Percentiles rank a stretch among this genome's conserved stretches.
phyloP scores from a whole-genome alignment of 305 asterid genomes.

The Plantago coronopus region DNA sequence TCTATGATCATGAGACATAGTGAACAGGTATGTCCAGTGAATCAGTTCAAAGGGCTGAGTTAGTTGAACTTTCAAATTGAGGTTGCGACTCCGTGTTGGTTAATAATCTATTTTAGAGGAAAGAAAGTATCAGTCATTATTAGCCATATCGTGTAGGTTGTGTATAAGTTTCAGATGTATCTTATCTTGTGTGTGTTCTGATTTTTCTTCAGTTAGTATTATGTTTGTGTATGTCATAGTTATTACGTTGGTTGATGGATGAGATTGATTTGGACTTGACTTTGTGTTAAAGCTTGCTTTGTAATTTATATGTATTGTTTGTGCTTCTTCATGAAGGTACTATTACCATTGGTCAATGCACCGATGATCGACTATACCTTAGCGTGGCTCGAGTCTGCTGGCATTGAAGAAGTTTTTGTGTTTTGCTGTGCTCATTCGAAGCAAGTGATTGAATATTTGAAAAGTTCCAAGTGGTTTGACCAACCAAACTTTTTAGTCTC shows the following conservation, averaged over 20 bases:
- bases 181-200: not conserved
- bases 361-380: constrained; percentile 93
- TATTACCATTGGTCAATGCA: constrained; percentile 78
- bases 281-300: not conserved
- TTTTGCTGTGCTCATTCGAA: constrained; percentile 95
- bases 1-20: too few relatives aligned
- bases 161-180: too few relatives aligned
- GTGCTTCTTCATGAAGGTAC: constrained; percentile 44
- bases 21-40: too few relatives aligned
- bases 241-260: not conserved
- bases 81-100: too few relatives aligned
- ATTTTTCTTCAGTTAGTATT: not conserved
- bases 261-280: constrained; percentile 2
- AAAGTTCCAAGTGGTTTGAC: constrained; percentile 61
- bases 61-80: too few relatives aligned
- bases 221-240: not conserved
- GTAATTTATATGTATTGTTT: not conserved
- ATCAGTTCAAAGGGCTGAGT: too few relatives aligned
- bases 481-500: constrained; percentile 69
- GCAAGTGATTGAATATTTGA: constrained; percentile 78
- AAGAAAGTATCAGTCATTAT: too few relatives aligned
- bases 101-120: too few relatives aligned
- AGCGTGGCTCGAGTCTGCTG: constrained; percentile 98
- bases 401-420: constrained; percentile 88
- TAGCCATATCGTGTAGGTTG: too few relatives aligned